A percentile compares a stretch with the other conserved stretches of the same genome.
These are phyloP conservation scores for Tulasnella sp. DNA, from an alignment of 768 basidiomycete genomes.

Conservation along the genomic window DNA sequence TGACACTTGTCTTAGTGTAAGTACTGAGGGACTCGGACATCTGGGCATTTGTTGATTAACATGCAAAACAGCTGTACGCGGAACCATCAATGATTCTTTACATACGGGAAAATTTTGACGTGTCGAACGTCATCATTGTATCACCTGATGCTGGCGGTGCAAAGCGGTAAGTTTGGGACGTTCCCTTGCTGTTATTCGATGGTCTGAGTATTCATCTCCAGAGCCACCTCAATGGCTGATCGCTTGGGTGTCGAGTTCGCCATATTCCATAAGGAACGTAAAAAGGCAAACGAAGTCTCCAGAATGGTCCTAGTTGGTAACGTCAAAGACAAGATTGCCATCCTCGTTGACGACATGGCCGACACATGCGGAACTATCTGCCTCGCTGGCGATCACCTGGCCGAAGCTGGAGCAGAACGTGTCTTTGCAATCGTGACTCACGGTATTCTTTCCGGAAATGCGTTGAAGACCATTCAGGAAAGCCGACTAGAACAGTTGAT, in stretches of 20 bases:
- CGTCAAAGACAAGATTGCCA: conserved; percentile 82
- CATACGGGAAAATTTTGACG: conserved; percentile 81
- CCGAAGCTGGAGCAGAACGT: conserved; percentile 74
- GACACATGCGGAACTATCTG: conserved; percentile 92
- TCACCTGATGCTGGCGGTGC: conserved; percentile 98
- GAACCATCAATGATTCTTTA: conserved; percentile 92
- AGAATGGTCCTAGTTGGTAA: conserved; percentile 93
- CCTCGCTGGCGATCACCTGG: conserved; percentile 76
- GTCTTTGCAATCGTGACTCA: conserved; percentile 93
- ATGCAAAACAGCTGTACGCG: conserved; percentile 58
- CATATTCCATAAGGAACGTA: conserved; percentile 97
- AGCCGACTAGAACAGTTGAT: conserved; percentile 85
- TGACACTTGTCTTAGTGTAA: conserved; percentile 12
- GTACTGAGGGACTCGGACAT: neutral
- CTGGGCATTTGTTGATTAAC: conserved; percentile 14
- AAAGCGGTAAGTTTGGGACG: conserved; percentile 52
- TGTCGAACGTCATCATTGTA: conserved; percentile 82
- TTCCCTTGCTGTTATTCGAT: neutral
- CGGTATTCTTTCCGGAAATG: conserved; percentile 85
- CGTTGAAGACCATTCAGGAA: conserved; percentile 56
- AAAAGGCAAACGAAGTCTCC: conserved; percentile 89
- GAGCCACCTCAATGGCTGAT: conserved; percentile 95
- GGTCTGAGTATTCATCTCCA: conserved; percentile 25
- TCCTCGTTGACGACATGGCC: conserved; percentile 97
- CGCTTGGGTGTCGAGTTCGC: conserved; percentile 95